Percentiles rank a stretch among this genome's conserved stretches.
Evolutionary conservation across 768 basidiomycete species (phyloP).

Genomic region (Tulasnella sp.): DNA sequence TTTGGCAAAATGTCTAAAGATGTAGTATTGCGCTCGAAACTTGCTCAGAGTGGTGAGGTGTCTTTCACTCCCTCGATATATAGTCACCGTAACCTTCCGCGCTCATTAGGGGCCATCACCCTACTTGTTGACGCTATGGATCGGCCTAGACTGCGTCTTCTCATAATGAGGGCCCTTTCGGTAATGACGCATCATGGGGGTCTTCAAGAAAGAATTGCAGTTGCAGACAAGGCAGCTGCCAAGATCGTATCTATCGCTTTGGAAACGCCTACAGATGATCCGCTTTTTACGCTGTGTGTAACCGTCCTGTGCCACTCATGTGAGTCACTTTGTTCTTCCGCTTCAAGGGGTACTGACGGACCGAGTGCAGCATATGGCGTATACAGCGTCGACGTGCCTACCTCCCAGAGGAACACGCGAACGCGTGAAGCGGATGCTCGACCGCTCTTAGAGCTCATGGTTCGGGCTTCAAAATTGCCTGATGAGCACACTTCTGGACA

Average conservation of each 20-base stretch:
- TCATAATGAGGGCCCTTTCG: not conserved
- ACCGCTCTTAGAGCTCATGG: not conserved
- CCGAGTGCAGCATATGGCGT: not conserved
- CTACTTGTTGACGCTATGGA: not conserved
- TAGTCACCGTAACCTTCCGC: not conserved
- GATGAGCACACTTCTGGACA: not conserved
- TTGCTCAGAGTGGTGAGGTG: conserved; percentile 2
- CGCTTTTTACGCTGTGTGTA: not conserved
- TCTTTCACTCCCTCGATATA: not conserved
- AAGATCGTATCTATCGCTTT: not conserved
- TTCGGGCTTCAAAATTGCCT: conserved; percentile 2
- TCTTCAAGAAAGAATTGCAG: not conserved
- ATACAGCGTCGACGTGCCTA: not conserved
- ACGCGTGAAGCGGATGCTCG: not conserved
- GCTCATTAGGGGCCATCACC: not conserved
- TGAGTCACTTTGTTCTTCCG: not conserved
- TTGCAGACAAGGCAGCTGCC: conserved; percentile 2
- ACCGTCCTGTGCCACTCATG: conserved; percentile 10
- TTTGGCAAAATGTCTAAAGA: conserved; percentile 8
- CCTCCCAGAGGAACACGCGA: not conserved
- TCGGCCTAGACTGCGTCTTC: not conserved
- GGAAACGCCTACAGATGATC: not conserved
- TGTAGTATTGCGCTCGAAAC: not conserved
- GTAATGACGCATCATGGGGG: conserved; percentile 6
- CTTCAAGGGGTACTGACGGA: not conserved